Conservation (phyloP, 2,329 filamentous ascomycete species). For the Xylariaceae sp. region DNA sequence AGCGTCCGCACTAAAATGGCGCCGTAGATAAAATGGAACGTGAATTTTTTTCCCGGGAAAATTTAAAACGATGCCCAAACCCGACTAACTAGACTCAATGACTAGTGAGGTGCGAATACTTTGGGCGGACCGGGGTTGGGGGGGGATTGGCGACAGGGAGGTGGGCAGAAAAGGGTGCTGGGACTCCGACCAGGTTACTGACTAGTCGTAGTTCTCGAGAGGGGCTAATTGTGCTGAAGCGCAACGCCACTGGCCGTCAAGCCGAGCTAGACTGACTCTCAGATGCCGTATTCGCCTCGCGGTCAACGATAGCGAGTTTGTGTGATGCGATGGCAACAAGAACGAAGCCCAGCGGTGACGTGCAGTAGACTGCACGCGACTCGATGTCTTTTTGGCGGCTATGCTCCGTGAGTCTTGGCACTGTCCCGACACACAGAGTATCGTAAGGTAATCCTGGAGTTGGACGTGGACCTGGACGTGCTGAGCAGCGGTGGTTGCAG, state of each 20-base stretch:
- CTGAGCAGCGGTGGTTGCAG: conserved; percentile 12
- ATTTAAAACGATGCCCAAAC: conserved; percentile 23
- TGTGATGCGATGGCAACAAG: conserved; percentile 11
- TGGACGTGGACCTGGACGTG: background rate
- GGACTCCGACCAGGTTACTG: conserved; percentile 25
- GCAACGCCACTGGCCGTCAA: conserved; percentile 24
- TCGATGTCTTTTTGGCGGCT: conserved; percentile 11
- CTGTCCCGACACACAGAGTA: conserved; percentile 1
- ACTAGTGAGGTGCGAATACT: conserved; percentile 24
- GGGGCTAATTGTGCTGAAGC: conserved; percentile 14
- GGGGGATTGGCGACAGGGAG: conserved; percentile 27
- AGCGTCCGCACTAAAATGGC: conserved; percentile 26
- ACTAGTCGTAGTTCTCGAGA: conserved; percentile 24
- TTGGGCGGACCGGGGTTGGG: conserved; percentile 24
- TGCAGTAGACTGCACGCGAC: conserved; percentile 19
- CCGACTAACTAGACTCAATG: conserved; percentile 29
- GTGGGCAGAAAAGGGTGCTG: conserved; percentile 10
- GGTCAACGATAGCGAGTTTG: conserved; percentile 12
- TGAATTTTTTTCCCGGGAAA: conserved; percentile 24
- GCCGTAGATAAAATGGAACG: conserved; percentile 26
- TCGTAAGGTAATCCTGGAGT: background rate
- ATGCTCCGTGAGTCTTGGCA: conserved; percentile 11
- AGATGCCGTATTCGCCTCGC: conserved; percentile 16
- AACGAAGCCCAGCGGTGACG: conserved; percentile 22
- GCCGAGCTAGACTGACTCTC: conserved; percentile 31